Evolutionary conservation across 352 stramenopile species (phyloP).

Genomic region (Salisapilia sapeloensis): DNA sequence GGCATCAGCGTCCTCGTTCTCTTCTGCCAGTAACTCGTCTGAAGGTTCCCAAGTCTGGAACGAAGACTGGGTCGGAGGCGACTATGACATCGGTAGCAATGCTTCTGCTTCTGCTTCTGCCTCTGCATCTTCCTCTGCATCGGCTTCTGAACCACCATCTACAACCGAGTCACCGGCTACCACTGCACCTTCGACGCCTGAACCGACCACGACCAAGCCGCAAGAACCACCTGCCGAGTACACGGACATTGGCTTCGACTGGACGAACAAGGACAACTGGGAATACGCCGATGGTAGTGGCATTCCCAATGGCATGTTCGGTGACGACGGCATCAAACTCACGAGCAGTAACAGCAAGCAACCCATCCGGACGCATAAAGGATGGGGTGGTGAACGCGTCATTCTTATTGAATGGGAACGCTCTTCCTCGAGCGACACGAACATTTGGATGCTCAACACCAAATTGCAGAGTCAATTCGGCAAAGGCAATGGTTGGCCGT

Average conservation of each 20-base stretch:
- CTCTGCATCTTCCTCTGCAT: not conserved
- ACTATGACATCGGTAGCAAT: too few species aligned
- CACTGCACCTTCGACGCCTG: constrained; percentile 5
- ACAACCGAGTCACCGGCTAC: constrained; percentile 4
- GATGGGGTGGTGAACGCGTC: constrained; percentile 56
- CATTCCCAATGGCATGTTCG: constrained; percentile 21
- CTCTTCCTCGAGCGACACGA: constrained; percentile 41
- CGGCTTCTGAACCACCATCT: constrained; percentile 4
- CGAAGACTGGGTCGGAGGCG: too few species aligned
- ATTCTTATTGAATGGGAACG: constrained; percentile 56
- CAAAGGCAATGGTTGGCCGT: constrained; percentile 37
- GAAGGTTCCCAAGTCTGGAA: too few species aligned
- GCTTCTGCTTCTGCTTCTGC: too few species aligned
- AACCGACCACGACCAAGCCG: constrained; percentile 8
- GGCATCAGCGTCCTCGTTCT: too few species aligned
- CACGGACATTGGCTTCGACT: constrained; percentile 43
- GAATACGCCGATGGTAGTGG: constrained; percentile 23
- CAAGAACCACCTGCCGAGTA: constrained; percentile 17
- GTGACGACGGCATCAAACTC: constrained; percentile 27
- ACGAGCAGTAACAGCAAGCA: constrained; percentile 25
- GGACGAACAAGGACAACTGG: constrained; percentile 40
- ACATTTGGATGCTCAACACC: constrained; percentile 78
- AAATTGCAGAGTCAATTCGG: constrained; percentile 48
- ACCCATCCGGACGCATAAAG: constrained; percentile 38
- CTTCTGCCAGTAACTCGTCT: too few species aligned